Conservation (phyloP, 257 asterid genomes). For the Misopates orontium region DNA sequence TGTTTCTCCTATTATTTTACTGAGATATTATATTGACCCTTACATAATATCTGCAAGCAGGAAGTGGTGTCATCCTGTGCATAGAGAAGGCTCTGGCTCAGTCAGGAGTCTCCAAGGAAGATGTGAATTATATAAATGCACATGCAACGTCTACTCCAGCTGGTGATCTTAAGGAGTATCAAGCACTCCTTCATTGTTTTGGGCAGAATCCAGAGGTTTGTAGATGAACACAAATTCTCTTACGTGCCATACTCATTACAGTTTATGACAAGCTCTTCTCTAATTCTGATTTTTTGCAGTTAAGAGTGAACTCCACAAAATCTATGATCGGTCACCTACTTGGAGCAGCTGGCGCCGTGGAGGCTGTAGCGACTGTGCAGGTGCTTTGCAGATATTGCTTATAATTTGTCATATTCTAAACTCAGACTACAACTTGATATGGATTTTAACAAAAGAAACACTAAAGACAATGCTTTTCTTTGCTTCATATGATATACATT, state of each 20-base stretch:
- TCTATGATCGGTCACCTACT: constrained; percentile 97
- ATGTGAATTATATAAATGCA: constrained; percentile 92
- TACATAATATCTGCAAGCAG: constrained; percentile 43
- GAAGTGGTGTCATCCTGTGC: constrained; percentile 86
- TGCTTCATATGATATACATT: not conserved
- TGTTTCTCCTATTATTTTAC: constrained; percentile 5
- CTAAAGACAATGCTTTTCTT: not conserved
- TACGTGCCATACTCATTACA: not conserved
- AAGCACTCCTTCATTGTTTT: constrained; percentile 80
- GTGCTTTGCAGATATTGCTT: constrained; percentile 34
- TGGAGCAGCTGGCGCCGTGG: constrained; percentile 99
- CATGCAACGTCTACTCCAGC: constrained; percentile 98
- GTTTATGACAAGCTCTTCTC: constrained; percentile 11
- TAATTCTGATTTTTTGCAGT: constrained; percentile 46
- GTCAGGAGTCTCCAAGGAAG: constrained; percentile 83
- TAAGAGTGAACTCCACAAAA: constrained; percentile 92
- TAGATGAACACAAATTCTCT: constrained; percentile 22
- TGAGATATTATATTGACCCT: constrained; percentile 25
- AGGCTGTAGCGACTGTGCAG: constrained; percentile 96
- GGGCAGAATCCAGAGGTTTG: constrained; percentile 90
- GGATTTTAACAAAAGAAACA: not conserved
- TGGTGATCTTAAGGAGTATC: constrained; percentile 90
- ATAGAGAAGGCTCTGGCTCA: constrained; percentile 95
- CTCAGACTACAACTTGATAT: not conserved
- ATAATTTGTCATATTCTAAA: constrained; percentile 17